Percentiles rank a stretch among this genome's conserved stretches.
phyloP scores from a whole-genome alignment of 2,329 filamentous ascomycete genomes.

The Corynespora cassiicola region DNA sequence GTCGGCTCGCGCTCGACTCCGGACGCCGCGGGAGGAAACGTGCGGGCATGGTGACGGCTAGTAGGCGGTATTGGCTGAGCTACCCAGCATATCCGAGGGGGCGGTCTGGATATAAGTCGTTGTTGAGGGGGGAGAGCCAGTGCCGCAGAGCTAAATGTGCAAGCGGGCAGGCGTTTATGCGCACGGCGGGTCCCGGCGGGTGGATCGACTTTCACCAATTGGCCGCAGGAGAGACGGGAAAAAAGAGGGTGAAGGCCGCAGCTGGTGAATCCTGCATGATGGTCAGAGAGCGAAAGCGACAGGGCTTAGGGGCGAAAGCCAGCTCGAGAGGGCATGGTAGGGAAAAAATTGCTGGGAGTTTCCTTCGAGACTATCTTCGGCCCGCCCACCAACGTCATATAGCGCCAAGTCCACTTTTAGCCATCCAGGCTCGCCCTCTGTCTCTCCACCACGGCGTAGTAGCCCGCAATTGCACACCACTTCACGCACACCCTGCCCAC shows the following conservation, averaged over 20 bases:
- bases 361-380: no score
- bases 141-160: no score
- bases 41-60: no score
- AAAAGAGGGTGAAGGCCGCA: slow-evolving; percentile 3
- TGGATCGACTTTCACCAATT: slow-evolving; percentile 5
- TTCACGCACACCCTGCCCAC: slow-evolving; percentile 1
- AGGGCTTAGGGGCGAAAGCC: background rate
- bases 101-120: no score
- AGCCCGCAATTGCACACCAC: background rate
- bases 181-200: slow-evolving; percentile 1
- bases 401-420: background rate
- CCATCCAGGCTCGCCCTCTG: background rate
- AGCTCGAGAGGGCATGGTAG: slow-evolving; percentile 2
- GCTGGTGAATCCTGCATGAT: slow-evolving; percentile 1
- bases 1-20: no score
- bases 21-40: no score
- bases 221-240: slow-evolving; percentile 1
- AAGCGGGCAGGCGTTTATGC: background rate
- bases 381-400: slow-evolving; percentile 1
- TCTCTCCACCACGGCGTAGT: background rate
- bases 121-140: no score
- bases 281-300: no score
- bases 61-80: no score
- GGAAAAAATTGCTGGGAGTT: slow-evolving; percentile 1
- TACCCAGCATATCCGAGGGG: no score